Base-by-base conservation (phyloP, 2,329 filamentous ascomycete species). In the Curvularia sp. region DNA sequence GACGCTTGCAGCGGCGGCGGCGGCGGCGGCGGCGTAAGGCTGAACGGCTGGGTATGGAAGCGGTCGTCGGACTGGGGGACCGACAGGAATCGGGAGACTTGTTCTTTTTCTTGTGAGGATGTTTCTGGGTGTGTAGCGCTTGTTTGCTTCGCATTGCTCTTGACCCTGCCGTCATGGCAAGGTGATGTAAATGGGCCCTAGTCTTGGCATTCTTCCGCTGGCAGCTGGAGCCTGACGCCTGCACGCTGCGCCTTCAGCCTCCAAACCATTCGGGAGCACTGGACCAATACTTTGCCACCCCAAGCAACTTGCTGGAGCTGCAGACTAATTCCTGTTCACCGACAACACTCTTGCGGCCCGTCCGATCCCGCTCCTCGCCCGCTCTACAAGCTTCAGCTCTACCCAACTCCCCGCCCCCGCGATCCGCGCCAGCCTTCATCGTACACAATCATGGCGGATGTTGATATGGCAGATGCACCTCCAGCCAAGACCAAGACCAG, bases 401-500 rank as follows among this genome's bases (percentile, higher is more conserved):
- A 56, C 39, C 7, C 54, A 56, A 34, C 65, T 68, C 65, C 61
- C 68, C 68, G 53, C 53, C 61, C 64, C 63, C 66, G 63, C 63
- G 62, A 63, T 15, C 43, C 19, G 15, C 43, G 25, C 54, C 53
- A 53, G 57, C 54, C 61, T 57, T 57, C 59, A 67, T 27, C 36
- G 10, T 27, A 43, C 49, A 48, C 55, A 61, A 78, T 43, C 63
- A 98, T 98, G 95, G 91, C 93, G 58, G 95, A 99, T 80, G 89
- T 98, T 49, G 93, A 97, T 74, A 98, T 98, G 95, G 90, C 91
- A 53, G 95, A 98, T 79, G 93, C 90, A 46, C 87, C 84, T 55
- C 75, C 80, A 25, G 68, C 72, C 54, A 86, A 87, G 79, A 74
- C 78, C 43, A 87, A 86, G 76, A 81, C 64, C 18, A 64, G 79